Evolutionary conservation across 2,329 filamentous ascomycete genomes (phyloP), one percentile per base, ranked within the genome.

Genomic region (Apiospora phragmitis): DNA sequence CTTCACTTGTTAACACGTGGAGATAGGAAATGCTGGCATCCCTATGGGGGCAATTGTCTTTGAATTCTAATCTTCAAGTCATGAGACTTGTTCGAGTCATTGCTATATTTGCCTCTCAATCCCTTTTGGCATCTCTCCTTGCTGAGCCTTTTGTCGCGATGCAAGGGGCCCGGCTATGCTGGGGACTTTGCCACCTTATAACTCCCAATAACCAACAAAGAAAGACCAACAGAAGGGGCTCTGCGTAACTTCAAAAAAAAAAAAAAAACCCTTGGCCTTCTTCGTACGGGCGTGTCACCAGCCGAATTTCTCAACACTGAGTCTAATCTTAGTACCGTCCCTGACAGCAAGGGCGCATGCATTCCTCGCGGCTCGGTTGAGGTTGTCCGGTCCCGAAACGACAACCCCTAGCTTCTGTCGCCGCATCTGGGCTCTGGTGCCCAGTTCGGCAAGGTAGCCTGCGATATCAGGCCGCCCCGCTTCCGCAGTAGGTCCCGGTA

Each of bases 251-350:
- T n/a, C 18, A 3, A 12, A 62, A n/a, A n/a, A n/a, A n/a, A n/a
- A n/a, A n/a, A n/a, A n/a, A n/a, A 24, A 8, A 18, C 55, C 18
- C 55, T n/a, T 35, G 26, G 14, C 1, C n/a, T 59, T 21, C 16
- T 59, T 35, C 32, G 3, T 8, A 7, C 3, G 16, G 16, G 7
- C 29, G 11, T 21, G 45, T 67, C 65, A 92, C 90, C 90, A 92
- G 1, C 89, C 90, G 83, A 91, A 92, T 76, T 92, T 92, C 86
- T 92, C 90, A 35, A 91, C 86, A 38, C 84, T 81, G 67, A 92
- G 81, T 69, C 83, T 78, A 4, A 92, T 80, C 75, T 87, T 77
- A 66, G 77, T 78, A 0, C 89, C 90, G 9, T 81, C 73, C 68
- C 80, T 78, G 12, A 89, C 81, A 71, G 88, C 79, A 7, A 76